Conservation (phyloP, 208 protist genomes). For the Trypanosoma rangeli region DNA sequence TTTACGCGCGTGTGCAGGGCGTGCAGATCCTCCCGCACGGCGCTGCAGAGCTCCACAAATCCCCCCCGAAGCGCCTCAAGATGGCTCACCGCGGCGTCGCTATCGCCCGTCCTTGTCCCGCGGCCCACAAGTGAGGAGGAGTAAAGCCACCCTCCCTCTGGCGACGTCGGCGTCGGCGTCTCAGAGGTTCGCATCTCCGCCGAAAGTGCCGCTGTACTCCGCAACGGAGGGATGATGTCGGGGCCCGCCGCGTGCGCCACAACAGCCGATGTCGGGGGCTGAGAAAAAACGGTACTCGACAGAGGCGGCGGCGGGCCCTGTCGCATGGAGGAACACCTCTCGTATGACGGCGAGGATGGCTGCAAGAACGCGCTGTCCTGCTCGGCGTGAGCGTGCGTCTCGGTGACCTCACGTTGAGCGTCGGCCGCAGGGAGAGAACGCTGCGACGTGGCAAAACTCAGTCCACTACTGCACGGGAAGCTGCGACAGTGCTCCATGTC, state of each 20-base stretch:
- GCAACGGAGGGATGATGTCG: not conserved
- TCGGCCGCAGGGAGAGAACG: not conserved
- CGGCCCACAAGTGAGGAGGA: not conserved
- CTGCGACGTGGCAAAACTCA: constrained; percentile 1
- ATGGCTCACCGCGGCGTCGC: constrained; percentile 3
- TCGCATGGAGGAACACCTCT: not conserved
- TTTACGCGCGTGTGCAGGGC: constrained; percentile 36
- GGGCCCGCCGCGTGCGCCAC: not conserved
- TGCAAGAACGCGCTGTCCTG: not conserved
- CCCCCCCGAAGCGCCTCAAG: constrained; percentile 47
- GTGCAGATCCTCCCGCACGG: constrained; percentile 66
- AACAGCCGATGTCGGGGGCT: too few species aligned
- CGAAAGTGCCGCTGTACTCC: not conserved
- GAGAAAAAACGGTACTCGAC: not conserved
- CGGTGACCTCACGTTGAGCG: not conserved
- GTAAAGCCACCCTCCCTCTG: not conserved
- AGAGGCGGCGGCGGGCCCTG: not conserved
- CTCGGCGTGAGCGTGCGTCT: not conserved
- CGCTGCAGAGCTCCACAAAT: constrained; percentile 63
- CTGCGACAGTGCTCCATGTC: not conserved
- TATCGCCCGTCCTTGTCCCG: not conserved
- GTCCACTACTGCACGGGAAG: not conserved
- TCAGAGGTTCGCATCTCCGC: not conserved
- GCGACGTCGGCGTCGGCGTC: not conserved
- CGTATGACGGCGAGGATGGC: not conserved